Conservation (phyloP, 768 basidiomycete species). For the Mycena filopes region DNA sequence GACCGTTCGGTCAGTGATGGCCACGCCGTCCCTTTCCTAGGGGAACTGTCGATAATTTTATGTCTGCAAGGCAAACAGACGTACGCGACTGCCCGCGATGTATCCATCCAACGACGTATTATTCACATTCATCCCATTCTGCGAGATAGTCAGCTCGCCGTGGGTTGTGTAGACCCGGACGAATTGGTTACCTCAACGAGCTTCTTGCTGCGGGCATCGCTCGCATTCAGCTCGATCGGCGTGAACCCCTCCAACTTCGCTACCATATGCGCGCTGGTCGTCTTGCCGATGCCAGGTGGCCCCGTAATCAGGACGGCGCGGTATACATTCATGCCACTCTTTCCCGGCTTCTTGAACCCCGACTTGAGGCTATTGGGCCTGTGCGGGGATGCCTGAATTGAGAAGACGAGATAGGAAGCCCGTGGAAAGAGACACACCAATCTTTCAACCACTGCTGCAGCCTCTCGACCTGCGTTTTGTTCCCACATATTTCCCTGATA, state of each 20-base stretch:
- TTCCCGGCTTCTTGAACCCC: conserved; percentile 94
- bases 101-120: conserved; percentile 92
- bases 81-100: conserved; percentile 67
- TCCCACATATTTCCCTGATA: conserved; percentile 93
- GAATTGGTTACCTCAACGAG: conserved; percentile 80
- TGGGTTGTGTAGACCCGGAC: not conserved
- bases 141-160: not conserved
- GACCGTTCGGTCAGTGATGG: conserved; percentile 82
- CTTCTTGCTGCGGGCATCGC: conserved; percentile 95
- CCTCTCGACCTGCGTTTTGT: conserved; percentile 92
- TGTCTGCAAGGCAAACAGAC: conserved; percentile 25
- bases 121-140: conserved; percentile 92
- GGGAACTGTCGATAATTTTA: not conserved
- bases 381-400: not conserved
- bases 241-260: conserved; percentile 92
- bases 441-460: conserved; percentile 87
- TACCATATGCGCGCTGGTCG: conserved; percentile 93
- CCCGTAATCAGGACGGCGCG: conserved; percentile 93
- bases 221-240: conserved; percentile 96
- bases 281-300: conserved; percentile 97
- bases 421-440: conserved; percentile 75
- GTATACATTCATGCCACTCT: conserved; percentile 86
- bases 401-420: not conserved
- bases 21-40: conserved; percentile 75
- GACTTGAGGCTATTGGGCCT: conserved; percentile 82